Evolutionary conservation across 352 stramenopile genomes (phyloP), one percentile per base, ranked within the genome.

Genomic region (Globisporangium cederbergense): DNA sequence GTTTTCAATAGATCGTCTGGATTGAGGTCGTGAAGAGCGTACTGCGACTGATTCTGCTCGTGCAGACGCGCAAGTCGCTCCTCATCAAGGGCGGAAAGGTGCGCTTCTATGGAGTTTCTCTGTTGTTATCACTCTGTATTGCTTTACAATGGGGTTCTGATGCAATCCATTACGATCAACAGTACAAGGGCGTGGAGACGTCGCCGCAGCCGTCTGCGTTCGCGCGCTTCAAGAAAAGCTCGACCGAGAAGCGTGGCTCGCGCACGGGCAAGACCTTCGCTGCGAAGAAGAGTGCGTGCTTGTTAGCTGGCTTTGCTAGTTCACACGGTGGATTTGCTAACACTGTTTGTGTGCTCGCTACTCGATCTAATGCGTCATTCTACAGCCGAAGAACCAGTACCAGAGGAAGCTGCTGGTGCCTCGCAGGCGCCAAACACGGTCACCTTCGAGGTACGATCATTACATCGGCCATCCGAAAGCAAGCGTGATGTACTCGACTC

Each of bases 1-100:
- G 20, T 60, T 9, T 46, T 46, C 20, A 5, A 34, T 71, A 89
- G 73, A 93, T 95, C 74, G 77, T 93, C 11, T 86, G 75, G 75
- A 62, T 95, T 10, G 86, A 95, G 58, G 50, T 87, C 20, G 73
- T 90, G 62, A 95, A 95, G 70, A 74, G 78, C 32, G 66, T 89
- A 9, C 78, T 87, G 40, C 86, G 86, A 30, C 56, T 95, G 10
- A 36, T 91, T 42, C 64, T 95, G 38, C 68, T 95, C 25, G 45
- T 78, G 20, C 84, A 91, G 52, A 72, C 79, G 62, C 82, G 78
- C 60, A 78, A 75, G 51, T 69, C 59, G 1, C 76, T 93, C 68
- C 73, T 93, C 6, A 57, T 88, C 18, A 73, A 74, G 58, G 79
- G 76, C 40, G 84, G 81, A 62, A 91, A 84, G 65, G 78, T 89